These are phyloP conservation scores for Acacia concinna DNA, from an alignment of 331 rosid genomes.

Conservation along the genomic window DNA sequence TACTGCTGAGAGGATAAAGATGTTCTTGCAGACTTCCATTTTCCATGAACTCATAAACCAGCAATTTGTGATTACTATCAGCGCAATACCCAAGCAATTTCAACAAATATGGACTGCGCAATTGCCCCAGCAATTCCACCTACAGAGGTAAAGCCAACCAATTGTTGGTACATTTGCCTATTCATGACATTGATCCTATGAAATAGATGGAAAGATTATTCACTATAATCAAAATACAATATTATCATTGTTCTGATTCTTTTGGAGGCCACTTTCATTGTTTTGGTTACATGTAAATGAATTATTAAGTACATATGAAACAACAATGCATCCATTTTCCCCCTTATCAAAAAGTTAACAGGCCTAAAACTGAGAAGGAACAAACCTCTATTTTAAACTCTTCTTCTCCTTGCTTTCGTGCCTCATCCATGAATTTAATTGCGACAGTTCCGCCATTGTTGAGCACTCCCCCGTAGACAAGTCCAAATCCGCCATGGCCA, in stretches of 20 bases:
- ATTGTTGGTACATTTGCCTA: constrained; percentile 5
- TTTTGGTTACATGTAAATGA: background rate
- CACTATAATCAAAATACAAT: background rate
- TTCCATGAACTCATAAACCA: constrained; percentile 90
- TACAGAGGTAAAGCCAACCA: constrained; percentile 37
- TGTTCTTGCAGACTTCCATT: constrained; percentile 93
- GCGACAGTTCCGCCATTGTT: constrained; percentile 83
- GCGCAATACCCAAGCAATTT: constrained; percentile 86
- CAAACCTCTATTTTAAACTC: constrained; percentile 88
- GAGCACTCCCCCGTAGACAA: constrained; percentile 85
- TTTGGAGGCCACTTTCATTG: background rate
- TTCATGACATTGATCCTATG: background rate
- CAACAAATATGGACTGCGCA: constrained; percentile 84
- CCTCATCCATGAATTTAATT: constrained; percentile 84
- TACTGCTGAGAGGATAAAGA: constrained; percentile 77
- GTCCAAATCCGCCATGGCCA: constrained; percentile 89
- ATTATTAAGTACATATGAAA: background rate
- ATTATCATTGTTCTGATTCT: background rate
- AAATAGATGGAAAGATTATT: background rate
- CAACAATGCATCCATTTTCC: background rate
- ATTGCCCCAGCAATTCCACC: constrained; percentile 84
- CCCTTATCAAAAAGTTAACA: constrained; percentile 10
- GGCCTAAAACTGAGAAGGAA: constrained; percentile 21
- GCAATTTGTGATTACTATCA: constrained; percentile 64
- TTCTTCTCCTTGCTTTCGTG: constrained; percentile 92